phyloP scores from a whole-genome alignment of 2,329 filamentous ascomycete species.

The Bipolaris bicolor region DNA sequence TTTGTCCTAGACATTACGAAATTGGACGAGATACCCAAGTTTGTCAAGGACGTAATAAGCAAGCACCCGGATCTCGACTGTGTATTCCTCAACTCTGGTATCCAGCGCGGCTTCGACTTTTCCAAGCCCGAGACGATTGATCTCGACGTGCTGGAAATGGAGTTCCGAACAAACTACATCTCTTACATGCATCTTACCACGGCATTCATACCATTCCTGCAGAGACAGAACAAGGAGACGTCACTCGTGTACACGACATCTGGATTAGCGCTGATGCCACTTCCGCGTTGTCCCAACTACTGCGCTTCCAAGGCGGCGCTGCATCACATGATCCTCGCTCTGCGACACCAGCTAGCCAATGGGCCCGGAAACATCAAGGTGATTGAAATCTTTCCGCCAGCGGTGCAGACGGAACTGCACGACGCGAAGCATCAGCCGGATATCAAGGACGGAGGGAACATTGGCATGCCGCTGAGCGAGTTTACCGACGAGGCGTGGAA shows the following conservation, averaged over 20 bases:
- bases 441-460: conserved; percentile 55
- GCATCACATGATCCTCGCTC: conserved; percentile 59
- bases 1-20: conserved; percentile 60
- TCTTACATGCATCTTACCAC: conserved; percentile 57
- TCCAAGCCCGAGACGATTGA: conserved; percentile 56
- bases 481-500: conserved; percentile 59
- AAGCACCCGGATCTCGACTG: conserved; percentile 60
- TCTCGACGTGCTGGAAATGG: conserved; percentile 51
- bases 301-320: conserved; percentile 63
- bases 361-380: conserved; percentile 57
- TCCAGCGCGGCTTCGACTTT: conserved; percentile 59
- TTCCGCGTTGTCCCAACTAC: conserved; percentile 58
- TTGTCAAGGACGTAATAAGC: conserved; percentile 51
- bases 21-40: conserved; percentile 55
- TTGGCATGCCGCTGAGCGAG: conserved; percentile 61
- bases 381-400: conserved; percentile 62
- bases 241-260: conserved; percentile 58
- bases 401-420: conserved; percentile 64
- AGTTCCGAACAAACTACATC: conserved; percentile 60
- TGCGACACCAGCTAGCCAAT: conserved; percentile 58
- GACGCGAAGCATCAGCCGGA: conserved; percentile 62
- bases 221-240: conserved; percentile 52
- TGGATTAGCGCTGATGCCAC: conserved; percentile 58
- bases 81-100: conserved; percentile 61
- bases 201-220: conserved; percentile 58